phyloP scores from a whole-genome alignment of 208 protist genomes.

The Trypanosoma brucei region DNA sequence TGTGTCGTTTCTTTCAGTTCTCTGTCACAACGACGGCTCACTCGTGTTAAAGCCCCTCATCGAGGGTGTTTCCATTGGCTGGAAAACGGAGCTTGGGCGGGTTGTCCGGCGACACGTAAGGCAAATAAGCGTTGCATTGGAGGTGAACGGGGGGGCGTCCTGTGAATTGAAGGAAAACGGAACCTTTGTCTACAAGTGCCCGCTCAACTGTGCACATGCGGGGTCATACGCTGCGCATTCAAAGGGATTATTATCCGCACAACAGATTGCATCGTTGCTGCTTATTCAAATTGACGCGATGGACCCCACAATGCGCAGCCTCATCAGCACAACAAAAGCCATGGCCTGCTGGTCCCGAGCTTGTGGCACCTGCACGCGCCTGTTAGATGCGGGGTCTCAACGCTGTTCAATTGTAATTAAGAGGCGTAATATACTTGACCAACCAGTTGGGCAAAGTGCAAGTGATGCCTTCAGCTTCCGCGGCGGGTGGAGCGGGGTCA shows the following conservation, averaged over 20 bases:
- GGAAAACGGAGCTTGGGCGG: constrained; percentile 67
- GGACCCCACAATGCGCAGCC: constrained; percentile 27
- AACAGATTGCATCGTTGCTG: constrained; percentile 66
- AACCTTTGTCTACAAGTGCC: constrained; percentile 63
- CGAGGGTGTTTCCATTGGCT: constrained; percentile 65
- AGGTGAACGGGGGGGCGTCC: constrained; percentile 34
- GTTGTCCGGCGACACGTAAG: constrained; percentile 50
- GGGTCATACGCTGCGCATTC: constrained; percentile 28
- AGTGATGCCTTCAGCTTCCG: constrained; percentile 40
- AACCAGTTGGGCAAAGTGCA: constrained; percentile 14
- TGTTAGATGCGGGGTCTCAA: constrained; percentile 19
- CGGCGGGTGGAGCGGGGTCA: constrained; percentile 17
- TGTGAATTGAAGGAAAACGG: constrained; percentile 43
- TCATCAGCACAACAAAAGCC: constrained; percentile 37
- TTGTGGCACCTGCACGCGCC: constrained; percentile 15
- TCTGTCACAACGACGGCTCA: constrained; percentile 53
- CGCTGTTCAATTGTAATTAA: constrained; percentile 6
- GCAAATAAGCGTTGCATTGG: constrained; percentile 49
- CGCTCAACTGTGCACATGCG: constrained; percentile 54
- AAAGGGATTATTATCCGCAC: constrained; percentile 62
- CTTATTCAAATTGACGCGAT: constrained; percentile 54
- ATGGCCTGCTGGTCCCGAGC: constrained; percentile 60
- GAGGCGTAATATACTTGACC: constrained; percentile 24
- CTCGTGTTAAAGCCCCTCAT: constrained; percentile 73
- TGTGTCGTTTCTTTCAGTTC: constrained; percentile 54